phyloP scores from a whole-genome alignment of 331 rosid genomes.

The Acacia concinna region DNA sequence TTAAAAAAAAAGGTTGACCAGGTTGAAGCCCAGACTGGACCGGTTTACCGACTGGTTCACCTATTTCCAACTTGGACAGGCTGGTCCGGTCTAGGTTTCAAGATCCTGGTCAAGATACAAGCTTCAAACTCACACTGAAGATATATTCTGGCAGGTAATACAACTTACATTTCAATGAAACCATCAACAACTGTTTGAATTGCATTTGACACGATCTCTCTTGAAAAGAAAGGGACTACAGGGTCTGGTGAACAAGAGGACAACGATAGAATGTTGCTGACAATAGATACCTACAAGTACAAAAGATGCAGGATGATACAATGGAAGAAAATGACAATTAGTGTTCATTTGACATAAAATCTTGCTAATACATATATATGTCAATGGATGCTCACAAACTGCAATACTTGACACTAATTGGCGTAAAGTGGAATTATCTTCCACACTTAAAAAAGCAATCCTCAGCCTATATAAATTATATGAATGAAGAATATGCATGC shows the following conservation, averaged over 20 bases:
- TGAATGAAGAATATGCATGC: not conserved
- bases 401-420: constrained; percentile 11
- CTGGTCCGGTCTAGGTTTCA: no score
- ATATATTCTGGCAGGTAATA: constrained; percentile 19
- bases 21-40: no score
- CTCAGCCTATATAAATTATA: not conserved
- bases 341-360: constrained; percentile 14
- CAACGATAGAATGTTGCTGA: constrained; percentile 73
- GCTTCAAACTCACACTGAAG: not conserved
- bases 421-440: not conserved
- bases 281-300: constrained; percentile 70
- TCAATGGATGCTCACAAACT: constrained; percentile 4
- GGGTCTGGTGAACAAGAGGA: constrained; percentile 73
- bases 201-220: constrained; percentile 52
- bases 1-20: no score
- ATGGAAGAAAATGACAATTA: constrained; percentile 21
- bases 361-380: not conserved
- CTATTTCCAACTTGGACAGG: no score
- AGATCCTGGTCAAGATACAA: no score
- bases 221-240: constrained; percentile 68
- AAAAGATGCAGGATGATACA: constrained; percentile 26
- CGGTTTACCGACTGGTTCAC: no score
- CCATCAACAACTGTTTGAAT: constrained; percentile 88
- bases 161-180: constrained; percentile 70
- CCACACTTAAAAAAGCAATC: not conserved